Percentiles rank a stretch among this genome's conserved stretches.
phyloP scores from a whole-genome alignment of 163 green algal genomes.

The Chlamydomonas reinhardtii region DNA sequence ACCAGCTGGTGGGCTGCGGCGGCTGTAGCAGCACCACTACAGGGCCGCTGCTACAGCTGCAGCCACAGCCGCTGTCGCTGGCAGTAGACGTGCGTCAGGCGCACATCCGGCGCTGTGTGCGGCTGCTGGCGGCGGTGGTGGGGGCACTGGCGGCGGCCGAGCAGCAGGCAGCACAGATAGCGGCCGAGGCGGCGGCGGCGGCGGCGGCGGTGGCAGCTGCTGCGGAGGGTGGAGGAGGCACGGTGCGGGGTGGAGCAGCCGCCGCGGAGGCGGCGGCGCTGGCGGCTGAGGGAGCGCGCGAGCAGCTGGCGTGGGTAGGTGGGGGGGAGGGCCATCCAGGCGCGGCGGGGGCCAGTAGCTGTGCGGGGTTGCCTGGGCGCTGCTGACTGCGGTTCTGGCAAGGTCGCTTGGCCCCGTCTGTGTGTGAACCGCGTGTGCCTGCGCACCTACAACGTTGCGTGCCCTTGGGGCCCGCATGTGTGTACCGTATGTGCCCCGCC shows the following conservation, averaged over 20 bases:
- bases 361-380: too few species aligned
- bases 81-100: constrained; percentile 2
- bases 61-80: not conserved
- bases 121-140: constrained; percentile 31
- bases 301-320: constrained; percentile 23
- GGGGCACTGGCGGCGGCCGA: constrained; percentile 1
- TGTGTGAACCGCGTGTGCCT: too few species aligned
- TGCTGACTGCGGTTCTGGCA: too few species aligned
- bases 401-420: too few species aligned
- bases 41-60: not conserved
- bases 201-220: not conserved
- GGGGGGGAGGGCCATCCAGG: not conserved
- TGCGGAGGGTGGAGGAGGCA: not conserved
- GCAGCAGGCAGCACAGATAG: not conserved
- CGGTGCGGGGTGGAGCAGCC: not conserved
- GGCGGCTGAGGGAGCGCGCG: not conserved
- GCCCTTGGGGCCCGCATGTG: too few species aligned
- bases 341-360: too few species aligned
- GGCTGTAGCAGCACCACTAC: not conserved
- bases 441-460: too few species aligned
- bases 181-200: not conserved
- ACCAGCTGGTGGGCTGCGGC: constrained; percentile 6
- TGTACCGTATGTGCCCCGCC: too few species aligned
- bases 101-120: constrained; percentile 2
- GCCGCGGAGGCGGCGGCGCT: not conserved